Percentiles rank a stretch among this genome's conserved stretches.
phyloP scores from a whole-genome alignment of 345 rosid genomes.

The Iberis pinnata region DNA sequence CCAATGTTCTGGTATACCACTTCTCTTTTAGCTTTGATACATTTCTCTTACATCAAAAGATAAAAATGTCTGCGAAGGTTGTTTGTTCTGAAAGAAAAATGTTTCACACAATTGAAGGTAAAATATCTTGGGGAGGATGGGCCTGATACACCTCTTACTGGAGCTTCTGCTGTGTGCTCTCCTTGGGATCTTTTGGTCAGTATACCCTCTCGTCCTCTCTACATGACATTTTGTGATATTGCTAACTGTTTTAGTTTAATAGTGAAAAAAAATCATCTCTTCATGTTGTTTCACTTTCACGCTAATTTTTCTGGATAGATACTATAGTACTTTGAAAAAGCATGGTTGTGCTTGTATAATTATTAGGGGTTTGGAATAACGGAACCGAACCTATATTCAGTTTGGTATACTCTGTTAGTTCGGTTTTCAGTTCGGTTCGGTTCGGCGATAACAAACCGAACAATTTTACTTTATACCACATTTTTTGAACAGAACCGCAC shows the following conservation, averaged over 20 bases:
- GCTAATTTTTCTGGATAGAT: background rate
- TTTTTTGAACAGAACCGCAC: too few species aligned
- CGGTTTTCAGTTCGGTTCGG: too few species aligned
- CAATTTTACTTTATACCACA: too few species aligned
- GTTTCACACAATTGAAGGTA: constrained; percentile 40
- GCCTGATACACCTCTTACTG: constrained; percentile 58
- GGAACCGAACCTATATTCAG: too few species aligned
- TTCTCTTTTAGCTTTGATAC: background rate
- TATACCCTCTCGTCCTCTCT: too few species aligned
- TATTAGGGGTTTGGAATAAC: too few species aligned
- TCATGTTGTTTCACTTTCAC: constrained; percentile 1
- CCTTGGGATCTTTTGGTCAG: constrained; percentile 99
- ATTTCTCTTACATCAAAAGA: constrained; percentile 4
- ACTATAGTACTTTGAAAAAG: background rate
- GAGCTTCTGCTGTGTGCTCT: constrained; percentile 79
- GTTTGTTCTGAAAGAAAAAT: too few species aligned
- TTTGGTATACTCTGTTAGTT: too few species aligned
- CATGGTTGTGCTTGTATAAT: background rate
- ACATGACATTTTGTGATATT: background rate
- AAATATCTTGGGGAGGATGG: constrained; percentile 93
- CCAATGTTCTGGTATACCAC: constrained; percentile 65
- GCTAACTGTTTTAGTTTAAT: background rate
- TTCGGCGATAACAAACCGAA: too few species aligned
- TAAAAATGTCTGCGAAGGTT: too few species aligned
- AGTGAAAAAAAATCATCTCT: too few species aligned